Base-by-base conservation (phyloP, 306 rosid genomes). In the Inga oerstediana region DNA sequence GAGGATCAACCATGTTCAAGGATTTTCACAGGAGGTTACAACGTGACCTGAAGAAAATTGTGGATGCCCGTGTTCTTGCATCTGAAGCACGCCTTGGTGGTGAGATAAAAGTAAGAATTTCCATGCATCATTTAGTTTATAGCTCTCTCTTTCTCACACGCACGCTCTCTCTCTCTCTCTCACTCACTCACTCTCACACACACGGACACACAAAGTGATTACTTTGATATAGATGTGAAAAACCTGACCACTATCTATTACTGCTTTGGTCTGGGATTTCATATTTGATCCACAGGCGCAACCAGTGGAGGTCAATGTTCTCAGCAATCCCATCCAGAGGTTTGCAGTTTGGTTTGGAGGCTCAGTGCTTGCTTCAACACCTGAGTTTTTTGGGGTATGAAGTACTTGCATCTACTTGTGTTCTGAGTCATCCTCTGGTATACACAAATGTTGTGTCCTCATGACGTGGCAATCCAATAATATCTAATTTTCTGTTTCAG, bases 331-430 rank as follows among this genome's bases (percentile, higher is more conserved):
- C 69, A 92, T 97, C 88, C 99, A 97, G 93, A 97, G 97, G 89
- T 94, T 85, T 88, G 99, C 99, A 76, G 99, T 97, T 85, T 97
- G 99, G 99, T 97, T 97, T 83, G 99, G 99, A 76, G 99, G 99
- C 67, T 97, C 99, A 14, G 98, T 97, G 32, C 99, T 97, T 79
- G 98, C 99, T 77, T 97, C 99, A 80, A 97, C 99, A 54, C 99
- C 98, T 10, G 99, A 97, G 45, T 97, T 91, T 90, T 97, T 90
- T 81, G 88, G 88, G 90, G 99, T 97, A 90, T 69, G 90, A 78
- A 78, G 78, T 84, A 20, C 56, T 44, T 65, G 30, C 11, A 34
- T 70, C 37, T 71, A 72, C 54, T 68, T 13, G 4, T 54, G 37
- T 54, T 69, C 70, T 48, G 24, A 61, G n/a, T 61, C 69, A n/a